Percentiles rank a stretch among this genome's conserved stretches.
Conservation (phyloP, 176 grass and related monocot genomes). For the Ensete ventricosum region DNA sequence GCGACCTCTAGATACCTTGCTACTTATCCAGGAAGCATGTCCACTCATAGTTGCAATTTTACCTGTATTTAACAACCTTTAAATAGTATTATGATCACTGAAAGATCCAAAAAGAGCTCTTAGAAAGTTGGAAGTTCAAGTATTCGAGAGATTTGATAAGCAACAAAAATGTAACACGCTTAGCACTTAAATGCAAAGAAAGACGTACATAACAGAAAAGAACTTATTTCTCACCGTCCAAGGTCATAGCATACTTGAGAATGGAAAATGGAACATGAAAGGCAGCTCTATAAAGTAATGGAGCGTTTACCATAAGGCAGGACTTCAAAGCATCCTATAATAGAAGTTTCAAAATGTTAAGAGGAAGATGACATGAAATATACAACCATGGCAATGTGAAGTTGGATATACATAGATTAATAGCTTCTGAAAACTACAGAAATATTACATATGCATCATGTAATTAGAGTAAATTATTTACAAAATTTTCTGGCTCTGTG, state of each 20-base stretch:
- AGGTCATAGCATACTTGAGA: constrained; percentile 97
- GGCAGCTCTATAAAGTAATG: constrained; percentile 83
- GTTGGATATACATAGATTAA: neutral
- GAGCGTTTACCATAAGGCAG: constrained; percentile 89
- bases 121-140: neutral
- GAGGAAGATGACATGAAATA: neutral
- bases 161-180: neutral
- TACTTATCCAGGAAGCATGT: constrained; percentile 91
- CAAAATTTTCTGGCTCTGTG: neutral
- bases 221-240: constrained; percentile 56
- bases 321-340: constrained; percentile 73
- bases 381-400: neutral
- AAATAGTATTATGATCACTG: neutral
- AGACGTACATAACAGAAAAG: neutral
- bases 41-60: constrained; percentile 95
- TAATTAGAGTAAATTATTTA: too few relatives aligned
- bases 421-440: neutral
- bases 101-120: neutral
- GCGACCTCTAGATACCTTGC: constrained; percentile 74
- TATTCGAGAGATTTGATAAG: neutral
- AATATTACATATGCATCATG: neutral
- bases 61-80: constrained; percentile 30
- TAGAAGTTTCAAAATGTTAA: constrained; percentile 24
- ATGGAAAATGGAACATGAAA: constrained; percentile 74
- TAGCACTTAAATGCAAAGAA: too few relatives aligned